Conservation (phyloP, 2,329 filamentous ascomycete genomes). For the Huntiella decipiens region DNA sequence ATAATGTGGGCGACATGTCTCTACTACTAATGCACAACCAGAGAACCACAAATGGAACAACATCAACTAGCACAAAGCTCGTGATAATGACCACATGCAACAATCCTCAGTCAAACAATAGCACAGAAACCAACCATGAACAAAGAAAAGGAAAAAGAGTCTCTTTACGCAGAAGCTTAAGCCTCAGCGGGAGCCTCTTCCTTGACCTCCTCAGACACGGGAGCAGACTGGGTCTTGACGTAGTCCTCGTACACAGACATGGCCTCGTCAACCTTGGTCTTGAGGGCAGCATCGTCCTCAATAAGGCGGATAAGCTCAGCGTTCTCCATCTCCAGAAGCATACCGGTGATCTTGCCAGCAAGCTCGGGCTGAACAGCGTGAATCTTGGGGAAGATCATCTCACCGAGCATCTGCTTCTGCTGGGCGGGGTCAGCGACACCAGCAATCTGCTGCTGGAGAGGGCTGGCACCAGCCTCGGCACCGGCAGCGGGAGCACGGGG, state of each 20-base stretch:
- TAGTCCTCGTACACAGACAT: slow-evolving; percentile 97
- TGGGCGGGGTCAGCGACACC: slow-evolving; percentile 42
- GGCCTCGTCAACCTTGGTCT: slow-evolving; percentile 92
- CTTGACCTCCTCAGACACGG: slow-evolving; percentile 24
- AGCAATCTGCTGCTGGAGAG: slow-evolving; percentile 40
- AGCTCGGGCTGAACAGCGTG: slow-evolving; percentile 83
- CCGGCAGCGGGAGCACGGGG: slow-evolving; percentile 19
- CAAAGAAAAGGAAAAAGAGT: no score
- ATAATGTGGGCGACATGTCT: no score
- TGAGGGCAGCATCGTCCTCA: slow-evolving; percentile 73
- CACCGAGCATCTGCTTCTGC: slow-evolving; percentile 97
- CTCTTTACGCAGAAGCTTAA: slow-evolving; percentile 14
- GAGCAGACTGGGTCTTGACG: slow-evolving; percentile 60
- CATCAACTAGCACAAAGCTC: no score
- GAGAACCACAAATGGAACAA: no score
- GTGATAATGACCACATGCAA: no score
- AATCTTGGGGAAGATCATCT: slow-evolving; percentile 98
- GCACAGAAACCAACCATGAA: neutral
- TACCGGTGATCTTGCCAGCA: slow-evolving; percentile 97
- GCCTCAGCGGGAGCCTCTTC: slow-evolving; percentile 26
- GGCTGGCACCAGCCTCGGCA: slow-evolving; percentile 8
- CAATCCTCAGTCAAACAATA: neutral
- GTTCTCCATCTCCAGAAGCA: slow-evolving; percentile 99
- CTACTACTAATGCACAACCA: no score
- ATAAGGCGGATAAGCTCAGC: slow-evolving; percentile 79